Evolutionary conservation across 2,329 filamentous ascomycete species (phyloP).

Genomic region (Scedosporium apiospermum): DNA sequence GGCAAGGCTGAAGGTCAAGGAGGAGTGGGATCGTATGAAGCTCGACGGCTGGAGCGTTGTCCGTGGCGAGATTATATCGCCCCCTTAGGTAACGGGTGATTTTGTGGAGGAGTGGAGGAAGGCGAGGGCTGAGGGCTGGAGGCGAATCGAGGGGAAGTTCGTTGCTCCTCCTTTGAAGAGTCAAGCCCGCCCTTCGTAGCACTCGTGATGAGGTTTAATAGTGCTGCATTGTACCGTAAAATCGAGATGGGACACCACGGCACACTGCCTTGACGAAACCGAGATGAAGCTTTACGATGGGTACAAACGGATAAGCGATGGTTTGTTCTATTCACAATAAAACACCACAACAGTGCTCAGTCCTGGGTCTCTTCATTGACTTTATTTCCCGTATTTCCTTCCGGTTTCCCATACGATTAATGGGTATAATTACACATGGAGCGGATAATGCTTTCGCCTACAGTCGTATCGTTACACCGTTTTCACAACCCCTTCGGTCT

Average conservation of each 20-base stretch:
- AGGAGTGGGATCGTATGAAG: constrained; percentile 61
- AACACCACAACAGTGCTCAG: not conserved
- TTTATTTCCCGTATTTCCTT: not conserved
- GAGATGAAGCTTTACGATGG: not conserved
- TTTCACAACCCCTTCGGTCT: not conserved
- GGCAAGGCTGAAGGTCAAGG: constrained; percentile 59
- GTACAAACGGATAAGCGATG: not conserved
- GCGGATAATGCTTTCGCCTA: constrained; percentile 3
- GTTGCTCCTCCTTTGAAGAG: not conserved
- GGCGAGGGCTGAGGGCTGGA: not conserved
- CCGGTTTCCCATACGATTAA: not conserved
- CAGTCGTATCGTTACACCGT: constrained; percentile 3
- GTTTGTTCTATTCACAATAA: not conserved
- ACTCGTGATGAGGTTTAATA: not conserved
- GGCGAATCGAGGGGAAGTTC: constrained; percentile 3
- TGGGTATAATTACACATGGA: constrained; percentile 7
- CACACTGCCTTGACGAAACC: not conserved
- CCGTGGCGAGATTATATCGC: constrained; percentile 35
- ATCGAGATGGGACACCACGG: not conserved
- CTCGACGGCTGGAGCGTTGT: constrained; percentile 56
- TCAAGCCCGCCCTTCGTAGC: not conserved
- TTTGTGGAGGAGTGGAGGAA: constrained; percentile 3
- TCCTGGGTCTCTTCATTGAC: not conserved
- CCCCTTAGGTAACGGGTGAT: constrained; percentile 14
- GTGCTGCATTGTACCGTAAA: not conserved